These are phyloP conservation scores for Salvia sclarea DNA, from an alignment of 305 asterid species.

Conservation along the genomic window DNA sequence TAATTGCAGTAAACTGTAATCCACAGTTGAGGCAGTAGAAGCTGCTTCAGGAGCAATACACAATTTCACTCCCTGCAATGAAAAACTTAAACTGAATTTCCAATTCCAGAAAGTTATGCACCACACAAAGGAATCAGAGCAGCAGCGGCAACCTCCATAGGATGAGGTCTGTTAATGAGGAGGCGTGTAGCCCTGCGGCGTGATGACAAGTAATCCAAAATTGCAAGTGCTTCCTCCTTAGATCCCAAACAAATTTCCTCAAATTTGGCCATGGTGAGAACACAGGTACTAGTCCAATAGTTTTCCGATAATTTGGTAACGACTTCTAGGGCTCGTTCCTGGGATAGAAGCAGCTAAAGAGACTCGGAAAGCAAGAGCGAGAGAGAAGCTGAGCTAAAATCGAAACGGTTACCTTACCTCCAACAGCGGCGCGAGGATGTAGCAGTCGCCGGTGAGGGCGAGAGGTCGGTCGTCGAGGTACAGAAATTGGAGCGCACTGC, in stretches of 20 bases:
- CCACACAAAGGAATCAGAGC: conserved; percentile 3
- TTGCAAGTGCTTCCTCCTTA: conserved; percentile 62
- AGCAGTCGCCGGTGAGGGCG: conserved; percentile 48
- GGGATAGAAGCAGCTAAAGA: too few relatives aligned
- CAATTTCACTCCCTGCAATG: conserved; percentile 73
- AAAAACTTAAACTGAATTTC: not conserved
- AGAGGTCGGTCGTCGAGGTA: conserved; percentile 28
- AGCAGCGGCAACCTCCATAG: conserved; percentile 51
- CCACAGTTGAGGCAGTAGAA: conserved; percentile 52
- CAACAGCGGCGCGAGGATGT: conserved; percentile 50
- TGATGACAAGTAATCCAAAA: conserved; percentile 61
- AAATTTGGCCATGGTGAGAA: conserved; percentile 62
- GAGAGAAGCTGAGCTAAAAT: too few relatives aligned
- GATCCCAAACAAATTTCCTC: conserved; percentile 60
- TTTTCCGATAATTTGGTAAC: conserved; percentile 53
- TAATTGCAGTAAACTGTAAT: conserved; percentile 67
- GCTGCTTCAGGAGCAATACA: conserved; percentile 60
- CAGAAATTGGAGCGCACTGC: conserved; percentile 43
- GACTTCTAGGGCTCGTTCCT: conserved; percentile 68
- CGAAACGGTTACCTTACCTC: conserved; percentile 36
- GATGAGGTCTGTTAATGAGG: conserved; percentile 43
- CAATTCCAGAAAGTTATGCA: not conserved
- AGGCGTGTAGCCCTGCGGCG: conserved; percentile 55
- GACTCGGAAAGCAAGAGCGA: too few relatives aligned
- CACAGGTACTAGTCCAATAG: conserved; percentile 74